Base-by-base conservation (phyloP, 1,284 basidiomycete species). In the Golubevia pallescens region DNA sequence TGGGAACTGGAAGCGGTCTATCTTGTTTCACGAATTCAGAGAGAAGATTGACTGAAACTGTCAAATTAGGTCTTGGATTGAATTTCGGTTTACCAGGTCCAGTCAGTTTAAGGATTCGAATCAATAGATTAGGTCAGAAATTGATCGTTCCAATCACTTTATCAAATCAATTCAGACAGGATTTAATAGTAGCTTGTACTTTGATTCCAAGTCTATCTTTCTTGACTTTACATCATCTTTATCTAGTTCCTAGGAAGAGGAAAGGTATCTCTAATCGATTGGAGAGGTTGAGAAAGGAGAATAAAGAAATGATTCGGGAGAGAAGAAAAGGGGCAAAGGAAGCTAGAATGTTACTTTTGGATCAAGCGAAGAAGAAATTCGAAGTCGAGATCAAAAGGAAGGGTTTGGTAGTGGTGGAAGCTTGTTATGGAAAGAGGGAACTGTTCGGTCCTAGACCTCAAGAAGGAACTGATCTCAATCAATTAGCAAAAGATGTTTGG, bases 401-500 rank as follows among this genome's bases (percentile, higher is more conserved):
- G 38, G 88, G 93, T 61, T 87, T 94, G 53, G 88, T 94, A 60
- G 90, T 95, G 70, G 80, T 90, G 53, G 89, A 91, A 65, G 93
- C 92, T 2, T 88, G 86, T 51, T 94, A 94, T 57, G 82, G 82
- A 0, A 34, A 68, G 8, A 51, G 28, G 19, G 65, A 69, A 5
- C 48, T 60, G 1, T 79, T 78, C 58, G 75, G 74, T 0, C 51
- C 65, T 13, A 48, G 42, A 8, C 61, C 68, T 8, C 28, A 28
- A 28, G 51, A 24, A 24, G 24, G 60, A 4, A 28, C 65, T 0
- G 21, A 34, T 23, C 7, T 14, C 2, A 61, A 58, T 8, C 53
- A 20, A 1, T 38, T 67, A 4, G 10, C 57, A 3, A 54, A 65
- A 56, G 61, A 62, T 32, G 58, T 28, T 3, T 55, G 62, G 60